Conservation (phyloP, 2,329 filamentous ascomycete genomes). For the Macroventuria anomochaeta region DNA sequence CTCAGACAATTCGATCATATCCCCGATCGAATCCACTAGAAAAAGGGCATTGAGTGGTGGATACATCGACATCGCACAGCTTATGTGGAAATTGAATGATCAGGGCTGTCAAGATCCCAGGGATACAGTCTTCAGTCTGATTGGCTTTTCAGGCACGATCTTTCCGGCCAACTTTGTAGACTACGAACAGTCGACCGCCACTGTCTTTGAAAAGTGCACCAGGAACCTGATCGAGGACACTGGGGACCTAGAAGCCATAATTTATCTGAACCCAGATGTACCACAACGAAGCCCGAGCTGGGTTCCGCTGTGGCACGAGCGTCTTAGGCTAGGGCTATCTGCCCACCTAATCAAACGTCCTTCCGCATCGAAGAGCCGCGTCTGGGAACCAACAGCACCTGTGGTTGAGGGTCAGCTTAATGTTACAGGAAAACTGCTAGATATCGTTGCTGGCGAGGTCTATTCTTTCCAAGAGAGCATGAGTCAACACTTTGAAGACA, state of each 20-base stretch:
- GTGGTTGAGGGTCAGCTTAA: not conserved
- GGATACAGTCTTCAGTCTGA: not conserved
- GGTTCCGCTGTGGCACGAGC: not conserved
- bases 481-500: not conserved
- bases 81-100: not conserved
- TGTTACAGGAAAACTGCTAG: not conserved
- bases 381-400: not conserved
- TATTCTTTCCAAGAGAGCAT: not conserved
- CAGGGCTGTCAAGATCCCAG: not conserved
- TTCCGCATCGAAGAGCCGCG: not conserved
- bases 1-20: too few relatives aligned
- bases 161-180: not conserved
- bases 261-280: not conserved
- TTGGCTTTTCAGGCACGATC: not conserved
- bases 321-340: not conserved
- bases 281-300: not conserved
- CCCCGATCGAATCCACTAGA: too few relatives aligned
- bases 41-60: too few relatives aligned
- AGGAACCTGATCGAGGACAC: not conserved
- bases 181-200: not conserved
- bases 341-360: not conserved
- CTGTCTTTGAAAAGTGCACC: not conserved
- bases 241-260: not conserved
- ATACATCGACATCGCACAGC: not conserved
- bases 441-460: not conserved